Evolutionary conservation across 352 stramenopile genomes (phyloP).

Genomic region (Globisporangium spinosum): DNA sequence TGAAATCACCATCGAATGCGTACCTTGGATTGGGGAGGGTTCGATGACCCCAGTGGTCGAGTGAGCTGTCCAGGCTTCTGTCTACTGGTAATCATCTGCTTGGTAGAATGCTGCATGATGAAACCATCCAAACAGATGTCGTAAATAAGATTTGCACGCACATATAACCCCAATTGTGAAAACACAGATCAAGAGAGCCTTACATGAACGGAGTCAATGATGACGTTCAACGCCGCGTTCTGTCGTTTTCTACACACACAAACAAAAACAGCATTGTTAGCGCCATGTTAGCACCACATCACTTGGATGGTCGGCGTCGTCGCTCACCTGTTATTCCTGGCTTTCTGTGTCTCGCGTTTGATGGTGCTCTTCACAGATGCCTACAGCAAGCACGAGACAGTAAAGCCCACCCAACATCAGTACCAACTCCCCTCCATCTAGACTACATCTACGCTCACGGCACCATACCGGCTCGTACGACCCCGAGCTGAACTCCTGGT

Average conservation of each 20-base stretch:
- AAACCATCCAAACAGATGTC: not conserved
- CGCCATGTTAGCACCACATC: not conserved
- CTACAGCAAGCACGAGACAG: not conserved
- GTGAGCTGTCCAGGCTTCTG: not conserved
- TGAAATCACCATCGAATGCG: not conserved
- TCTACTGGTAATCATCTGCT: not conserved
- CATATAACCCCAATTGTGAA: not conserved
- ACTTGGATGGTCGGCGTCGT: not conserved
- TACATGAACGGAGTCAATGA: slow-evolving; percentile 10
- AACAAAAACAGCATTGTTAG: not conserved
- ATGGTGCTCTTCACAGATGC: not conserved
- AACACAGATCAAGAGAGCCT: not conserved
- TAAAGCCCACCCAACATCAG: not conserved
- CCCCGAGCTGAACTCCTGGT: not conserved
- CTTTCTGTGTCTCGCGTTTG: slow-evolving; percentile 10
- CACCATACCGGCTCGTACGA: not conserved
- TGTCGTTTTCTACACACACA: slow-evolving; percentile 12
- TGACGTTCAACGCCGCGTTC: slow-evolving; percentile 13
- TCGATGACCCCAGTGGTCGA: not conserved
- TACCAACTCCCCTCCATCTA: not conserved
- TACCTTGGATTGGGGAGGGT: not conserved
- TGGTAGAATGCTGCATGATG: slow-evolving; percentile 1
- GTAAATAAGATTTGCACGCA: not conserved
- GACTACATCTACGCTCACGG: not conserved
- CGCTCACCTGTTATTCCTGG: not conserved